phyloP scores from a whole-genome alignment of 176 grass and related monocot species.

The Urochloa ruziziensis region DNA sequence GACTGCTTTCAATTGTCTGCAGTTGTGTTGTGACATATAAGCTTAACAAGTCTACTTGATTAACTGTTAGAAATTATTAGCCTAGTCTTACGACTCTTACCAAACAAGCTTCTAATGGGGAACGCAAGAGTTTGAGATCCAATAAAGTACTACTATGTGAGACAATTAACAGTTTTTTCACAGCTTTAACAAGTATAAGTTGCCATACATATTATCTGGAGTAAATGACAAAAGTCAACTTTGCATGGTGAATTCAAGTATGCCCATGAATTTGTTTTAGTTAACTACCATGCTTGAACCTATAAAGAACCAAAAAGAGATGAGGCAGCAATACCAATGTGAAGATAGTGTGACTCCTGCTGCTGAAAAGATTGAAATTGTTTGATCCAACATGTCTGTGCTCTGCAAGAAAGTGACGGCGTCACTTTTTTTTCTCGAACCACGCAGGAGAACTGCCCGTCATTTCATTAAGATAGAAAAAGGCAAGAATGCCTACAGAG shows the following conservation, averaged over 20 bases:
- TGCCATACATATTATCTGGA: neutral
- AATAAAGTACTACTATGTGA: slow-evolving; percentile 3
- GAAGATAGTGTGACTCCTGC: slow-evolving; percentile 98
- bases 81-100: slow-evolving; percentile 25
- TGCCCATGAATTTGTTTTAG: neutral
- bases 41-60: slow-evolving; percentile 20
- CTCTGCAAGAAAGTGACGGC: slow-evolving; percentile 67
- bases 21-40: slow-evolving; percentile 30
- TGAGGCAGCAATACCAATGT: slow-evolving; percentile 60
- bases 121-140: slow-evolving; percentile 28
- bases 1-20: slow-evolving; percentile 94
- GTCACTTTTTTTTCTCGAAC: no score
- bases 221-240: neutral
- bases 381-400: slow-evolving; percentile 99
- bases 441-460: no score
- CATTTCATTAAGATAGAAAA: no score
- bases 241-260: neutral
- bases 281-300: neutral
- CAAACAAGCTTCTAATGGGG: slow-evolving; percentile 14
- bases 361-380: slow-evolving; percentile 97
- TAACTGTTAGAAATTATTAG: slow-evolving; percentile 13
- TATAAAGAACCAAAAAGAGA: neutral
- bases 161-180: neutral
- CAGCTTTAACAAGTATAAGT: neutral
- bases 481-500: no score